Evolutionary conservation across 2,329 filamentous ascomycete species (phyloP).

Genomic region (Diaporthe vexans): DNA sequence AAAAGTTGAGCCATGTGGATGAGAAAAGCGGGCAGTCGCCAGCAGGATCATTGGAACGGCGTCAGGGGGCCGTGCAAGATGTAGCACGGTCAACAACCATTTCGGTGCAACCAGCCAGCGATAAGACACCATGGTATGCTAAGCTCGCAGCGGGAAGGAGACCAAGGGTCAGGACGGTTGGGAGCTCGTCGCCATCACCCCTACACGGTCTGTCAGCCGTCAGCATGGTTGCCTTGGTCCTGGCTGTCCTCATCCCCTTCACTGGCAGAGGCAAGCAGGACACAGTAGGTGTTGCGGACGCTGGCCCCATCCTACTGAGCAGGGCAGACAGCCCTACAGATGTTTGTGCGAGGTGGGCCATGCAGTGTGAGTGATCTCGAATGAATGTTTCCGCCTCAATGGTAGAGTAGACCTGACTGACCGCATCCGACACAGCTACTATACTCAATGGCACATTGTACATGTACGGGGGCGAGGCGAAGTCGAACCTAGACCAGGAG

Average conservation of each 20-base stretch:
- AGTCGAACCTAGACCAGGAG: constrained; percentile 68
- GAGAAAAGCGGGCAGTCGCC: not conserved
- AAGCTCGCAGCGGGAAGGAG: constrained; percentile 57
- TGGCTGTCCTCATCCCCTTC: constrained; percentile 64
- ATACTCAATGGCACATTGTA: constrained; percentile 82
- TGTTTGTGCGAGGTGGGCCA: constrained; percentile 75
- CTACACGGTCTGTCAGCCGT: constrained; percentile 59
- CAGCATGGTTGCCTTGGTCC: constrained; percentile 63
- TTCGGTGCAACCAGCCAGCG: constrained; percentile 41
- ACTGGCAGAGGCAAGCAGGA: constrained; percentile 59
- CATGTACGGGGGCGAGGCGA: constrained; percentile 80
- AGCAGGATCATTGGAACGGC: not conserved
- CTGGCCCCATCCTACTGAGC: constrained; percentile 58
- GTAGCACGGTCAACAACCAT: constrained; percentile 36
- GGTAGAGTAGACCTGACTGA: not conserved
- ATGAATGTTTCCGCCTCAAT: not conserved
- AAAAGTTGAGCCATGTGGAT: not conserved
- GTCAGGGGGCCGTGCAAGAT: not conserved
- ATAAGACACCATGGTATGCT: constrained; percentile 57
- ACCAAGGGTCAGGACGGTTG: constrained; percentile 59
- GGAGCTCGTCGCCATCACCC: constrained; percentile 58
- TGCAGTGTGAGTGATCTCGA: constrained; percentile 64
- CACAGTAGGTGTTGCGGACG: constrained; percentile 60
- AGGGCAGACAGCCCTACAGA: constrained; percentile 65
- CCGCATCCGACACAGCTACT: constrained; percentile 60